Base-by-base conservation (phyloP, 805 yeast genomes). In the Ogataea dorogensis region DNA sequence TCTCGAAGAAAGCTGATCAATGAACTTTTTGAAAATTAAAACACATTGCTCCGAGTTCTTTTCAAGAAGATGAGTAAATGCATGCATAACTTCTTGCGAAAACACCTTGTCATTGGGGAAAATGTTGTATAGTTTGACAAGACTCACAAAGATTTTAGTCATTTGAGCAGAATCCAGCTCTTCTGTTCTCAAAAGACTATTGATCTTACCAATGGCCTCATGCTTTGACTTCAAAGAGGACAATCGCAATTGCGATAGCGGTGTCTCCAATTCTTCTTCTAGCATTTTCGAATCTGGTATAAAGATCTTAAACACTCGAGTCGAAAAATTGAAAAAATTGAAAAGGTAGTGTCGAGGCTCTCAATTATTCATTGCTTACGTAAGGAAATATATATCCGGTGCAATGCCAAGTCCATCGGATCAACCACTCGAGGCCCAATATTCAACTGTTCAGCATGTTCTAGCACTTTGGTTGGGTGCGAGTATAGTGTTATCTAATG, bases 41-140 rank as follows among this genome's bases (percentile, higher is more conserved):
- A 53, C 40, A 24, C 54, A 53, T 27, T 36, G 46, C 18, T 46
- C 50, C 62, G 51, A 39, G 64, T 50, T 50, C 19, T 50, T 24
- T 2, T 43, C 34, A 7, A 71, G 44, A 17, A 75, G 58, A 13
- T 51, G 47, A 7, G 56, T 54, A 34, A 80, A 67, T 3, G 70
- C 61, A 10, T 54, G 44, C 19, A 61, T 43, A 5, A 75, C 72
- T 29, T 63, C 58, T 26, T 54, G 53, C 35, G 79, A 65, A 11
- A 82, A 75, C 31, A 54, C 58, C 8, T 60, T 44, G 51, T 80
- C 85, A 44, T 66, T 72, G 43, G 77, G 77, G 32, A 41, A 53
- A 48, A 65, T 66, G 30, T 61, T 58, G 55, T 64, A 78, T 3
- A 81, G 71, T 30, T 64, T 65, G 43, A 79, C 59, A 30, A 79